Conservation (phyloP, 2,329 filamentous ascomycete species). For the Grosmannia serpens region DNA sequence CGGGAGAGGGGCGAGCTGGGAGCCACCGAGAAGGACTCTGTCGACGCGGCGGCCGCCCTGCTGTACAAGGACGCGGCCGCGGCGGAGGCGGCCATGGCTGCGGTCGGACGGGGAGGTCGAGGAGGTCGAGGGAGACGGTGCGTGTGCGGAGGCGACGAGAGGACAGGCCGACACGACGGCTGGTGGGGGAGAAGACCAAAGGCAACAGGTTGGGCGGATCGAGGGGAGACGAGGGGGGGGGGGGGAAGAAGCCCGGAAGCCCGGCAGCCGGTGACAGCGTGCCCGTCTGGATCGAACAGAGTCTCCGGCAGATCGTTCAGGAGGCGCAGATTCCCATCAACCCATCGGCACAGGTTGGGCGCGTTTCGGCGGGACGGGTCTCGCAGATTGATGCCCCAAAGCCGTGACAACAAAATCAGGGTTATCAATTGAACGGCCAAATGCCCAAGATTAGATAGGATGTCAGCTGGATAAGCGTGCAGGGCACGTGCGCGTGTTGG, state of each 20-base stretch:
- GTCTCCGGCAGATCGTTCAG: background rate
- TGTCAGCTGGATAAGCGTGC: background rate
- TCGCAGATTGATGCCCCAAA: background rate
- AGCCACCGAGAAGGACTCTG: background rate
- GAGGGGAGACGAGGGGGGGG: background rate
- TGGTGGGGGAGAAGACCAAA: background rate
- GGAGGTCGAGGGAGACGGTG: background rate
- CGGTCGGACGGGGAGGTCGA: background rate
- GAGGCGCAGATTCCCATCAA: background rate
- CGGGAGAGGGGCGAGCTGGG: background rate
- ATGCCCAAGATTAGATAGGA: background rate
- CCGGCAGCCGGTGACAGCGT: background rate
- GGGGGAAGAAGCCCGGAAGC: too few relatives aligned
- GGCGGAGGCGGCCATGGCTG: background rate
- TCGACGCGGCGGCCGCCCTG: background rate
- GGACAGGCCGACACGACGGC: background rate
- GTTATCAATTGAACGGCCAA: background rate
- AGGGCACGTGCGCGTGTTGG: background rate
- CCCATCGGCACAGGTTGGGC: background rate
- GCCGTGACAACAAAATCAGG: background rate
- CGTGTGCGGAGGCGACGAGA: too few relatives aligned
- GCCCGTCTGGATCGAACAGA: background rate
- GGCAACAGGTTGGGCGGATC: background rate
- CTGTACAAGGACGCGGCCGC: background rate
- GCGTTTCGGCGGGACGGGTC: background rate